phyloP scores from a whole-genome alignment of 331 rosid genomes.

The Pyracantha coccinea region DNA sequence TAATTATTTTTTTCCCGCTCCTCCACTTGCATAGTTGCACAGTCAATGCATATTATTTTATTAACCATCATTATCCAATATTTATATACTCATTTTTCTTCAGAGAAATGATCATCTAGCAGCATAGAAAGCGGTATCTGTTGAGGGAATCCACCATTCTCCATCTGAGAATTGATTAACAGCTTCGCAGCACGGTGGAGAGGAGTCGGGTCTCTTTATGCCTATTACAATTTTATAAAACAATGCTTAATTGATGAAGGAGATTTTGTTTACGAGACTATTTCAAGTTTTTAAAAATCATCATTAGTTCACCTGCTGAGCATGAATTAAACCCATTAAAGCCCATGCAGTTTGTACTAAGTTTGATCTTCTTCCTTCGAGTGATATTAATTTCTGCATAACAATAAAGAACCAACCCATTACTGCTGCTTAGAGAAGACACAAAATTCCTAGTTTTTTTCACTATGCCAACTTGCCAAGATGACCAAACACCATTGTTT shows the following conservation, averaged over 20 bases:
- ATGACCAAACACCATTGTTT: too few relatives aligned
- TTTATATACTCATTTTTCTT: too few relatives aligned
- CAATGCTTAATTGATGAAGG: background rate
- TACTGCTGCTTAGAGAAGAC: conserved; percentile 35
- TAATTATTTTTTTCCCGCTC: too few relatives aligned
- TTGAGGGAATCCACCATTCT: conserved; percentile 21
- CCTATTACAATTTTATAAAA: background rate
- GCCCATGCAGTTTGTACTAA: conserved; percentile 65
- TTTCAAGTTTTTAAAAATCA: too few relatives aligned
- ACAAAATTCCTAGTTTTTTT: background rate
- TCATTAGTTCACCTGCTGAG: conserved; percentile 37
- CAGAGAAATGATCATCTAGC: background rate
- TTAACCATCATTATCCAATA: too few relatives aligned
- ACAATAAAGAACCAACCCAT: conserved; percentile 14
- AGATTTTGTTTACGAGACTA: background rate
- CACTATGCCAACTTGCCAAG: too few relatives aligned
- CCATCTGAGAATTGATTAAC: conserved; percentile 16
- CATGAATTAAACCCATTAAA: conserved; percentile 53
- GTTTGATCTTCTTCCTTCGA: conserved; percentile 47
- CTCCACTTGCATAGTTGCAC: too few relatives aligned
- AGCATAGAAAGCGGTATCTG: conserved; percentile 3
- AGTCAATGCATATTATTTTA: background rate
- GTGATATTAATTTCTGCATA: conserved; percentile 41
- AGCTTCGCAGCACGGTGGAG: conserved; percentile 17
- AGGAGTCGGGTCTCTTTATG: conserved; percentile 14